Percentiles rank a stretch among this genome's conserved stretches.
Evolutionary conservation across 352 stramenopile species (phyloP).

Genomic region (Pythium scleroteichum): DNA sequence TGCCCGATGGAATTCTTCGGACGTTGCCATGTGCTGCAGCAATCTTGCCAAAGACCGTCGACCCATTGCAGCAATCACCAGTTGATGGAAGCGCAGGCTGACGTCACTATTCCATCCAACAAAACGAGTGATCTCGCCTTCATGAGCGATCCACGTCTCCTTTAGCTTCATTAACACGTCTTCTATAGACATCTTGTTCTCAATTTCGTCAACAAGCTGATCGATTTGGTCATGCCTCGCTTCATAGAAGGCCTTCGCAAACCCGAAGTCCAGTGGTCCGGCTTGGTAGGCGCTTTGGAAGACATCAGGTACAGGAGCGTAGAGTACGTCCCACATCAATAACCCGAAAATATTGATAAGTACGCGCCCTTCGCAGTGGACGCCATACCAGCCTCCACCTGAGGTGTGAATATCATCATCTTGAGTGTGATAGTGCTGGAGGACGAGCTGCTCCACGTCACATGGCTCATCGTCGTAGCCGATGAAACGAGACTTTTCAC

Average conservation of each 20-base stretch:
- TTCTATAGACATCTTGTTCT: constrained; percentile 38
- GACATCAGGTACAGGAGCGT: constrained; percentile 72
- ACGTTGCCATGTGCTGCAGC: constrained; percentile 68
- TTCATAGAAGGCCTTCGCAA: constrained; percentile 53
- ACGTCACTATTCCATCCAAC: constrained; percentile 50
- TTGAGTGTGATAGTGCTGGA: constrained; percentile 70
- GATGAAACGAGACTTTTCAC: constrained; percentile 85
- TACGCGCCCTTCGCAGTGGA: constrained; percentile 82
- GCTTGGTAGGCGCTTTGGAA: constrained; percentile 88
- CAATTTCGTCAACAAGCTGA: constrained; percentile 39
- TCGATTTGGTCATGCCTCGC: constrained; percentile 49
- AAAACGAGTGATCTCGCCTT: constrained; percentile 61
- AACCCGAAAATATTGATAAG: constrained; percentile 80
- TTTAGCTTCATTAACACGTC: constrained; percentile 45
- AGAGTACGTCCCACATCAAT: constrained; percentile 90
- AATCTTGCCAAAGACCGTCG: constrained; percentile 41
- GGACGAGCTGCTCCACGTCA: constrained; percentile 81
- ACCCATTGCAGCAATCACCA: constrained; percentile 52
- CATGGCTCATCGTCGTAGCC: constrained; percentile 86
- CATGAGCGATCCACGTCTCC: constrained; percentile 46
- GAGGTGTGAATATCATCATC: constrained; percentile 5
- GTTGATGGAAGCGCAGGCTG: constrained; percentile 50
- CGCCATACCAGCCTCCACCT: constrained; percentile 72
- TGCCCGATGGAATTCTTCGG: constrained; percentile 62
- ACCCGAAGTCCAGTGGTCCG: constrained; percentile 71